Percentiles rank a stretch among this genome's conserved stretches.
These are phyloP conservation scores for Phialophora chinensis DNA, from an alignment of 2,329 filamentous ascomycete genomes.

Conservation along the genomic window DNA sequence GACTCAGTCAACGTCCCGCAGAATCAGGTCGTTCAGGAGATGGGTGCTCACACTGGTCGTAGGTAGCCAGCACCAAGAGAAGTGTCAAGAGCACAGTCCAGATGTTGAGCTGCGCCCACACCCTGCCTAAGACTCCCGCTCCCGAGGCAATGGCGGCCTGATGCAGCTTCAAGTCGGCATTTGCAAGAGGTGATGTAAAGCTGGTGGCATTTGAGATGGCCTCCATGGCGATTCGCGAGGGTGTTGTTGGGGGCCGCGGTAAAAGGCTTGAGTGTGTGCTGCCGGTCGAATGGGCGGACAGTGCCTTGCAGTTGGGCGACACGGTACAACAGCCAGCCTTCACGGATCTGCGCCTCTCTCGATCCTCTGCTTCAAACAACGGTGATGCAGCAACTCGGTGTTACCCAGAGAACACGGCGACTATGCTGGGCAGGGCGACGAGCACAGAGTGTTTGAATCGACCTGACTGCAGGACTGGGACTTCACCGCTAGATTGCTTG, in stretches of 20 bases:
- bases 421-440: neutral
- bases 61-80: conserved; percentile 73
- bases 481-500: conserved; percentile 25
- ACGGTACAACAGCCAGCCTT: neutral
- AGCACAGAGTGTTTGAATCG: neutral
- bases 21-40: too few species aligned
- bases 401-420: neutral
- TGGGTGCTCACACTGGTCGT: conserved; percentile 80
- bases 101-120: conserved; percentile 54
- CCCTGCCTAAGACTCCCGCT: conserved; percentile 31
- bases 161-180: conserved; percentile 60
- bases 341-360: neutral
- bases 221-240: conserved; percentile 32
- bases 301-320: conserved; percentile 24
- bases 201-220: conserved; percentile 65
- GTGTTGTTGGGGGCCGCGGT: conserved; percentile 13
- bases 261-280: conserved; percentile 14
- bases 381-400: neutral
- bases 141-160: conserved; percentile 48
- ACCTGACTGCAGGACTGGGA: conserved; percentile 3
- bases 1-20: conserved; percentile 33
- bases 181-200: conserved; percentile 72
- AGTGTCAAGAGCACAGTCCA: conserved; percentile 74
- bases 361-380: conserved; percentile 7
- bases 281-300: conserved; percentile 32